Conservation (phyloP, 1,284 basidiomycete genomes). For the Leccinum subspadiceum region DNA sequence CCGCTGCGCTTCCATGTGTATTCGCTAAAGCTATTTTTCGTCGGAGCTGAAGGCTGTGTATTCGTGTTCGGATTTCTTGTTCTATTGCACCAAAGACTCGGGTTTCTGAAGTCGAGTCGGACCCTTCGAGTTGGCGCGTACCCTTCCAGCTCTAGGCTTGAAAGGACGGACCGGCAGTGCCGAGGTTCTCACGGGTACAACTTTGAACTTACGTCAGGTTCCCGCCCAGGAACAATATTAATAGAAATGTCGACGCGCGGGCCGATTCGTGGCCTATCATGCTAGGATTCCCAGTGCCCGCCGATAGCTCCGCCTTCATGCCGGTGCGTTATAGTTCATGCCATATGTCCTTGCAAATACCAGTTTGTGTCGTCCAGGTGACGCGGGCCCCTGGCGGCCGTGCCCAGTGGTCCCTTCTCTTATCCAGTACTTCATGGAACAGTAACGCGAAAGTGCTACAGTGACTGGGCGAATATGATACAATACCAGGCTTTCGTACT, state of each 20-base stretch:
- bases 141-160: neutral
- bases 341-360: neutral
- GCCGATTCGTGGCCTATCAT: neutral
- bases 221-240: too few species aligned
- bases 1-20: neutral
- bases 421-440: neutral
- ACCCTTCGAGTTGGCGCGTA: neutral
- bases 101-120: neutral
- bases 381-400: neutral
- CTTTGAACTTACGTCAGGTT: neutral
- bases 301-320: neutral
- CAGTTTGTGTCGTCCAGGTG: neutral
- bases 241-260: neutral
- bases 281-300: neutral
- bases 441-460: neutral
- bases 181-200: neutral
- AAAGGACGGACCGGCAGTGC: neutral
- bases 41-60: neutral
- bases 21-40: neutral
- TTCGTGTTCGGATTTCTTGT: neutral
- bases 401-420: neutral
- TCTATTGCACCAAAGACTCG: neutral
- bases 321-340: neutral
- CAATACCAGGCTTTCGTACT: slow-evolving; percentile 7
- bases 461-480: neutral